These are phyloP conservation scores for Fraxinus sp. DNA, from an alignment of 305 asterid genomes.

Conservation along the genomic window DNA sequence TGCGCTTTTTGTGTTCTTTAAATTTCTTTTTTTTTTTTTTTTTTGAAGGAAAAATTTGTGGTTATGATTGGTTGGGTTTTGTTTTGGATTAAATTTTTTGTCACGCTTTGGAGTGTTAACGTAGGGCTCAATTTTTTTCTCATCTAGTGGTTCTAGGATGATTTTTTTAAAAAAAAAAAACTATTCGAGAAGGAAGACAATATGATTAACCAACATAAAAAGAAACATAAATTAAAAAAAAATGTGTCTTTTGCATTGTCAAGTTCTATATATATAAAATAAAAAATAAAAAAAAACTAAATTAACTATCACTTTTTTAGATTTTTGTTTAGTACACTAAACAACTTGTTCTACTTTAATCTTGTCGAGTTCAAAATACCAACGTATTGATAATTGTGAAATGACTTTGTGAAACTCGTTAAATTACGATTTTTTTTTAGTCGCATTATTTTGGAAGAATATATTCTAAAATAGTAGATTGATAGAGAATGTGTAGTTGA, in stretches of 20 bases:
- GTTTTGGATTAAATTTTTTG: background rate
- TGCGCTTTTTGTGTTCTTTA: constrained; percentile 18
- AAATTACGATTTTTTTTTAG: no score
- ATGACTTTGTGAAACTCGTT: background rate
- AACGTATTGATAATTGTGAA: background rate
- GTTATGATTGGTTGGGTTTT: background rate
- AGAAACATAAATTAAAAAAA: no score
- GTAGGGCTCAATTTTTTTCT: background rate
- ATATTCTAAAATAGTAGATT: no score
- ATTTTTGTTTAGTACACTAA: background rate
- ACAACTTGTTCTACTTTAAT: no score
- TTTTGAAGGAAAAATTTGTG: background rate
- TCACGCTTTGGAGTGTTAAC: background rate
- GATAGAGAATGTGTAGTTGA: no score
- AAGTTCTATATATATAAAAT: no score
- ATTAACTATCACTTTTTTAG: background rate
- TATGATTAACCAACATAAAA: background rate
- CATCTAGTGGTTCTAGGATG: background rate
- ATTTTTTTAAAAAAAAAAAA: no score
- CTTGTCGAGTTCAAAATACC: background rate
- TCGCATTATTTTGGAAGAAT: no score
- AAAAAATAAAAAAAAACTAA: no score
- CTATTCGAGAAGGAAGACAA: no score
- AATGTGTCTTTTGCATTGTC: background rate
- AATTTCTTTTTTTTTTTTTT: background rate